phyloP scores from a whole-genome alignment of 805 yeast genomes.

The Starmerella riodocensis region DNA sequence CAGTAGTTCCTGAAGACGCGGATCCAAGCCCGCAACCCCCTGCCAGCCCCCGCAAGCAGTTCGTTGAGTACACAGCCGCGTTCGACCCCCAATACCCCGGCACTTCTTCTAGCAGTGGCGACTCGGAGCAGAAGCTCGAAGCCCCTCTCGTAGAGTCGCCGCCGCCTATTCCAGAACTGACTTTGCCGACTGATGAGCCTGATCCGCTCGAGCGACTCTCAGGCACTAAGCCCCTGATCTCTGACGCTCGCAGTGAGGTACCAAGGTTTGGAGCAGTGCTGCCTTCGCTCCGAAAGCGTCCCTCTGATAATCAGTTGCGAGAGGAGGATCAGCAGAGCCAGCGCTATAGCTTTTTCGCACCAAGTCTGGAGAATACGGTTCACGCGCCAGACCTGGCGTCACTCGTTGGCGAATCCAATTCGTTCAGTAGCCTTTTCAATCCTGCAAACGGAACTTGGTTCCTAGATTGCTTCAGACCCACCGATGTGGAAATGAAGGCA shows the following conservation, averaged over 20 bases:
- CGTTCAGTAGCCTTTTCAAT: slow-evolving; percentile 56
- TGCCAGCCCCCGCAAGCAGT: not conserved
- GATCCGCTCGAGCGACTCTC: no score
- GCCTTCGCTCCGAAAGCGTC: no score
- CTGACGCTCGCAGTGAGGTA: no score
- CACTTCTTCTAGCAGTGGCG: not conserved
- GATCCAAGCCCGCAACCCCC: no score
- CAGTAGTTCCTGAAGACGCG: not conserved
- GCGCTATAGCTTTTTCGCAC: slow-evolving; percentile 69
- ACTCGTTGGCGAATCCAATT: slow-evolving; percentile 43
- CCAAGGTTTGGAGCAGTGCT: no score
- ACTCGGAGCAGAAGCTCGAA: not conserved
- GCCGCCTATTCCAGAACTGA: no score
- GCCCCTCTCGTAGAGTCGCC: no score
- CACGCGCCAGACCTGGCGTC: slow-evolving; percentile 83
- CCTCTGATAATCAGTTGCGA: no score
- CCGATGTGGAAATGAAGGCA: slow-evolving; percentile 87
- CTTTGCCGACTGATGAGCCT: no score
- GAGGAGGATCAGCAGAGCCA: slow-evolving; percentile 44
- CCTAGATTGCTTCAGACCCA: slow-evolving; percentile 88
- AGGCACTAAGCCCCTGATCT: no score
- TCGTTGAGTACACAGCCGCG: slow-evolving; percentile 1
- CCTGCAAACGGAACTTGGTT: slow-evolving; percentile 80
- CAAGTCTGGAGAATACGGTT: slow-evolving; percentile 72
- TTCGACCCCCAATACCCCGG: not conserved